Evolutionary conservation across 352 stramenopile genomes (phyloP), one percentile per base, ranked within the genome.

Genomic region (Phytopythium mirpurense): DNA sequence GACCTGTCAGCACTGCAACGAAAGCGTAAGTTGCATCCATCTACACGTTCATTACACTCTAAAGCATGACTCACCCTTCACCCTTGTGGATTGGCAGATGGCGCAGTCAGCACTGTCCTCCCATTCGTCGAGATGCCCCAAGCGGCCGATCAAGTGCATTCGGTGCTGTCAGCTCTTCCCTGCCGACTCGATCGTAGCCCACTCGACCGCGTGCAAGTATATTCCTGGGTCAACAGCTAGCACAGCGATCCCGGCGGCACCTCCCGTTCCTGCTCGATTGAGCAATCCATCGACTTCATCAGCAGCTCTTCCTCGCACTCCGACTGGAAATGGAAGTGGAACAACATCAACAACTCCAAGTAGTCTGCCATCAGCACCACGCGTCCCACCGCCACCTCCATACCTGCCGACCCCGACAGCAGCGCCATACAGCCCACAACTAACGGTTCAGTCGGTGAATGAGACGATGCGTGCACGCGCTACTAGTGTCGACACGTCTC

Each of bases 61-160:
- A n/a, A n/a, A n/a, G n/a, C n/a, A n/a, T n/a, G n/a, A n/a, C n/a
- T n/a, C n/a, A n/a, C n/a, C n/a, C n/a, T n/a, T n/a, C n/a, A n/a
- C n/a, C n/a, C 19, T 1, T 21, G 21, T 19, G 18, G n/a, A 21
- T 11, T 31, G 10, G 7, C 51, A 91, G 80, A 83, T 88, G 71
- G 53, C 74, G 0, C 74, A 72, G 37, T 66, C 75, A 10, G 61
- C 66, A 16, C 59, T 88, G 34, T 50, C 63, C 1, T 57, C 61
- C 0, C 81, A 91, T 56, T 72, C 72, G 19, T 65, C 67, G 40
- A 74, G 79, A 29, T 92, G 82, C 26, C 65, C 75, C 10, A 90
- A 90, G 59, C 74, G 82, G 3, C 79, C 79, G 3, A 90, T 92
- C 57, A 92, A 92, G 54, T 90, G 82, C 41, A 90, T 89, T 63